phyloP scores from a whole-genome alignment of 2,329 filamentous ascomycete genomes.

The Sclerotinia minor region DNA sequence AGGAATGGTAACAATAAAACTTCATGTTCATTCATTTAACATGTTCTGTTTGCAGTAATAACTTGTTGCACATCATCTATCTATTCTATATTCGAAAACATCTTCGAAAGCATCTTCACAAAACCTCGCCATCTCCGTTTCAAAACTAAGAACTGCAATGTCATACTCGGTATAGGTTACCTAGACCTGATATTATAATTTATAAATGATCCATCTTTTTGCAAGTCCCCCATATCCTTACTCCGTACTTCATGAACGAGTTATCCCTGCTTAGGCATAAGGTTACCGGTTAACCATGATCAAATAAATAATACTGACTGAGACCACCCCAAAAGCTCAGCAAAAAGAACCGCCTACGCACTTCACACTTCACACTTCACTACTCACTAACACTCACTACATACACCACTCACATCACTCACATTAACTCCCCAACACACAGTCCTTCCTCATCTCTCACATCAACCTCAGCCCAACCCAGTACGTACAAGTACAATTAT shows the following conservation, averaged over 20 bases:
- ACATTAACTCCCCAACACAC: background rate
- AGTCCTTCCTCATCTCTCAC: background rate
- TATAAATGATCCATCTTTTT: background rate
- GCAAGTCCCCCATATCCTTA: background rate
- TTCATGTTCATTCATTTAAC: background rate
- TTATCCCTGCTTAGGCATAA: background rate
- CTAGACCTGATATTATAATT: too few relatives aligned
- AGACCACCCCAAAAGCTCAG: background rate
- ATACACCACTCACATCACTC: background rate
- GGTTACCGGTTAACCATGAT: background rate
- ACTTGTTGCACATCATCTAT: too few relatives aligned
- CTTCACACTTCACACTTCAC: too few relatives aligned
- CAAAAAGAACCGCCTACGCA: too few relatives aligned
- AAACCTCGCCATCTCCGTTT: background rate
- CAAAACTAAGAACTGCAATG: background rate
- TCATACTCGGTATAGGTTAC: background rate
- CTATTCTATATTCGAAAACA: background rate
- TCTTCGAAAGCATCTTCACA: background rate
- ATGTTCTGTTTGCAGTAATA: background rate
- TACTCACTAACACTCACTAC: too few relatives aligned
- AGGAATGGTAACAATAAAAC: background rate
- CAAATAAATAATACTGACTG: background rate
- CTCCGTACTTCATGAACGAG: background rate
- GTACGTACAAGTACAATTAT: background rate
- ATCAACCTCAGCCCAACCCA: background rate